A percentile compares a stretch with the other conserved stretches of the same genome.
Conservation (phyloP, 2,329 filamentous ascomycete genomes). For the Hyphodiscus sp. region DNA sequence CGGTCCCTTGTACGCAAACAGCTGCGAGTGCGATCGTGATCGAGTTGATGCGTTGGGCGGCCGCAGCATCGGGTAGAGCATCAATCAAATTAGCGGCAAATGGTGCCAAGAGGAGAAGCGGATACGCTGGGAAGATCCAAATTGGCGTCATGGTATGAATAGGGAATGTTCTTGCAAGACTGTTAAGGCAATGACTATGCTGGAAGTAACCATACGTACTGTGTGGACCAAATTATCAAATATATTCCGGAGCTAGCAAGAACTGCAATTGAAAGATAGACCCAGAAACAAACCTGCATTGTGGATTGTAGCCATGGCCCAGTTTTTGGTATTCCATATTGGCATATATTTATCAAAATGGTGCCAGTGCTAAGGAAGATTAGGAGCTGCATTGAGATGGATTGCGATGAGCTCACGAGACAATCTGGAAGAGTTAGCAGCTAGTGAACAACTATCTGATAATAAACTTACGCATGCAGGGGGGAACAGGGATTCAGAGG, state of each 20-base stretch:
- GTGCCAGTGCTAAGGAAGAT: constrained; percentile 62
- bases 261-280: constrained; percentile 63
- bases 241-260: constrained; percentile 65
- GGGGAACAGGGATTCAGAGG: constrained; percentile 72
- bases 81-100: constrained; percentile 53
- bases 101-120: constrained; percentile 68
- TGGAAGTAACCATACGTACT: constrained; percentile 32
- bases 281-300: constrained; percentile 68
- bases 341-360: constrained; percentile 69
- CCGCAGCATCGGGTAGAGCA: constrained; percentile 16
- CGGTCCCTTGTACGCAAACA: constrained; percentile 46
- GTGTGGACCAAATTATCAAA: constrained; percentile 61
- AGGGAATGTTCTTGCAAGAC: constrained; percentile 41
- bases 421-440: constrained; percentile 33
- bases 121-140: constrained; percentile 84
- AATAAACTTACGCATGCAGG: constrained; percentile 49
- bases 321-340: constrained; percentile 62
- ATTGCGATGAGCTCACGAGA: constrained; percentile 33
- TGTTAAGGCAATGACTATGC: neutral
- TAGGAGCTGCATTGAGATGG: constrained; percentile 23
- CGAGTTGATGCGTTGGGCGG: constrained; percentile 36
- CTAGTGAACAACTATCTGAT: neutral
- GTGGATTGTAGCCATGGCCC: constrained; percentile 54
- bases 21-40: constrained; percentile 43
- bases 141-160: constrained; percentile 82